These are phyloP conservation scores for Linum tenue DNA, from an alignment of 345 rosid genomes.

Conservation along the genomic window DNA sequence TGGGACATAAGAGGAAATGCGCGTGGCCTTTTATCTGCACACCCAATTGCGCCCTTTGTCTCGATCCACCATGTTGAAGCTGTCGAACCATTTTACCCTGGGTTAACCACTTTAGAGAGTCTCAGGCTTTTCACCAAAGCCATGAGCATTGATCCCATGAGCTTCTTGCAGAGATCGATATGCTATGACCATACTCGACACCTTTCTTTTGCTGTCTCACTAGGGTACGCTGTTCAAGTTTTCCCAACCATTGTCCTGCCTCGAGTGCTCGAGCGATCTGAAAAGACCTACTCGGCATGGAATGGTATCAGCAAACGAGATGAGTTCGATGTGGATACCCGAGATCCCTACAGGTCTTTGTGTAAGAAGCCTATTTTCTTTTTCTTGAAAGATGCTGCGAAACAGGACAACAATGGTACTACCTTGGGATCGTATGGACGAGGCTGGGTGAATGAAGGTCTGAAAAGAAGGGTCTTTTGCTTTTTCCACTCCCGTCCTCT, in stretches of 20 bases:
- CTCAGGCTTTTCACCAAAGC: slow-evolving; percentile 69
- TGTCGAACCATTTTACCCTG: slow-evolving; percentile 76
- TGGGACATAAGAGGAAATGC: slow-evolving; percentile 90
- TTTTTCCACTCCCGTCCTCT: slow-evolving; percentile 56
- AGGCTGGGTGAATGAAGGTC: slow-evolving; percentile 41
- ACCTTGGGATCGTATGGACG: slow-evolving; percentile 50
- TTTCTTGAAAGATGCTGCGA: slow-evolving; percentile 39
- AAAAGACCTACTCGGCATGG: slow-evolving; percentile 80
- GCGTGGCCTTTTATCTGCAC: slow-evolving; percentile 65
- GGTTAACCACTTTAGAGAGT: slow-evolving; percentile 52
- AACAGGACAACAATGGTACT: slow-evolving; percentile 29
- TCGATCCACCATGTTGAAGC: slow-evolving; percentile 87
- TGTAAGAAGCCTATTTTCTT: slow-evolving; percentile 48
- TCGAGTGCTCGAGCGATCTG: slow-evolving; percentile 67
- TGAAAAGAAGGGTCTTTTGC: slow-evolving; percentile 66
- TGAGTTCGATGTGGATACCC: slow-evolving; percentile 81
- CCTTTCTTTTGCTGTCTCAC: slow-evolving; percentile 55
- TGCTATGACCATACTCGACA: slow-evolving; percentile 52
- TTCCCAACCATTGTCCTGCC: slow-evolving; percentile 57
- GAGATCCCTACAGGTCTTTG: slow-evolving; percentile 48
- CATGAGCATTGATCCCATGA: slow-evolving; percentile 54
- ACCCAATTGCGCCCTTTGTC: slow-evolving; percentile 77
- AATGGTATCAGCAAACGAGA: slow-evolving; percentile 36
- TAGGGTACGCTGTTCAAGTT: slow-evolving; percentile 80
- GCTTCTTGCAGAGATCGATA: slow-evolving; percentile 76